phyloP scores from a whole-genome alignment of 2,329 filamentous ascomycete species.

The Calonectria naviculata region DNA sequence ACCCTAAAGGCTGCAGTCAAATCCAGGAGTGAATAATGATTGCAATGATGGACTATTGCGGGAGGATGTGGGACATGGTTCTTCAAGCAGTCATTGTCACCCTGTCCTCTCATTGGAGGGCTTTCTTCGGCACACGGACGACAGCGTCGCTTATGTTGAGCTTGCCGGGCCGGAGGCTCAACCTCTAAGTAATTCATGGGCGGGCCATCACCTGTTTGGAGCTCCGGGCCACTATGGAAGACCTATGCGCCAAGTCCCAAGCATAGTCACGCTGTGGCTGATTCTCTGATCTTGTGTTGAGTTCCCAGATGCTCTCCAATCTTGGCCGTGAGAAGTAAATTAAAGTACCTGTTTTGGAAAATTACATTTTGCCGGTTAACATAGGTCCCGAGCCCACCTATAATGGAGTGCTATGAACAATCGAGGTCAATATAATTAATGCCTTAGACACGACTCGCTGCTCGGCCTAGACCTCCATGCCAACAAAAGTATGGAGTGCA shows the following conservation, averaged over 20 bases:
- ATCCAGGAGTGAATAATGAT: neutral
- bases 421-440: neutral
- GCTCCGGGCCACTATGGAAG: neutral
- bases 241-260: neutral
- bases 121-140: constrained; percentile 20
- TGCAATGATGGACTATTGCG: constrained; percentile 1
- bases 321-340: neutral
- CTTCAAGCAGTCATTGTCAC: neutral
- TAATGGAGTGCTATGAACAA: neutral
- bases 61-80: constrained; percentile 7
- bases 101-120: constrained; percentile 17
- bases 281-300: neutral
- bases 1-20: neutral
- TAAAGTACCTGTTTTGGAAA: neutral
- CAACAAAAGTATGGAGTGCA: neutral
- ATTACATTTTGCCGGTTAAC: neutral
- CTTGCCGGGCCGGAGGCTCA: neutral
- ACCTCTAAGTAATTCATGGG: neutral
- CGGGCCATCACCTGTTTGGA: constrained; percentile 7
- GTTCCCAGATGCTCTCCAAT: neutral
- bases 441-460: neutral
- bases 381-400: neutral
- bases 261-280: neutral
- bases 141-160: constrained; percentile 15
- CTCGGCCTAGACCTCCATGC: neutral